Conservation (phyloP, 805 yeast genomes). For the Saturnispora zaruensis region DNA sequence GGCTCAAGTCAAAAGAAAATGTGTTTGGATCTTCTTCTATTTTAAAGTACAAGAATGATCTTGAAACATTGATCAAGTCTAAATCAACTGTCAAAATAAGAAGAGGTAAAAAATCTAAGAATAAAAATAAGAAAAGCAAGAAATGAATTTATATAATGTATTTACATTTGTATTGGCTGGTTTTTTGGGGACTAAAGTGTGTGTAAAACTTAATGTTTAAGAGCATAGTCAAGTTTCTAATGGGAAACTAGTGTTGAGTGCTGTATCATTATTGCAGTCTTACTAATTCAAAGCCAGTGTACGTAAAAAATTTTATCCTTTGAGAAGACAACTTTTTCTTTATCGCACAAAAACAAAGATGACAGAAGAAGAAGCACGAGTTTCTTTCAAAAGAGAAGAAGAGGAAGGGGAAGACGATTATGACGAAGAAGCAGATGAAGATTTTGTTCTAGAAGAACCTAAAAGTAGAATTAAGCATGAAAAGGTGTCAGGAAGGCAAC, state of each 20-base stretch:
- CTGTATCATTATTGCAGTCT: too few species aligned
- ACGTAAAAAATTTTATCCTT: neutral
- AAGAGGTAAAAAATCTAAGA: slow-evolving; percentile 3
- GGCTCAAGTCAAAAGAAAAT: slow-evolving; percentile 5
- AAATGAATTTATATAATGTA: neutral
- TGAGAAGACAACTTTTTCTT: neutral
- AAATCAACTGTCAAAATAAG: neutral
- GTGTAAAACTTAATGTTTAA: too few species aligned
- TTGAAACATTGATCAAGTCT: slow-evolving; percentile 2
- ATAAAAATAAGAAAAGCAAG: neutral
- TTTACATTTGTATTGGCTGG: too few species aligned
- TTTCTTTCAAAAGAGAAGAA: neutral
- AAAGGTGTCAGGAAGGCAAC: neutral
- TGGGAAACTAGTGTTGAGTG: too few species aligned
- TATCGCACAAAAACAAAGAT: neutral
- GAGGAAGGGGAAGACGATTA: slow-evolving; percentile 7
- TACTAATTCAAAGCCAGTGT: neutral
- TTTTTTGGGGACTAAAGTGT: too few species aligned
- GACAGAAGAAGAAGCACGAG: slow-evolving; percentile 1
- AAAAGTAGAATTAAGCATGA: neutral
- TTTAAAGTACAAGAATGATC: neutral
- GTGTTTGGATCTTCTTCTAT: neutral
- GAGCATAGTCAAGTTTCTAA: too few species aligned
- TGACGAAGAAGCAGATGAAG: slow-evolving; percentile 7
- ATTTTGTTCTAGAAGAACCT: slow-evolving; percentile 6